These are phyloP conservation scores for Diplodia sapinea DNA, from an alignment of 2,329 filamentous ascomycete genomes.

Conservation along the genomic window DNA sequence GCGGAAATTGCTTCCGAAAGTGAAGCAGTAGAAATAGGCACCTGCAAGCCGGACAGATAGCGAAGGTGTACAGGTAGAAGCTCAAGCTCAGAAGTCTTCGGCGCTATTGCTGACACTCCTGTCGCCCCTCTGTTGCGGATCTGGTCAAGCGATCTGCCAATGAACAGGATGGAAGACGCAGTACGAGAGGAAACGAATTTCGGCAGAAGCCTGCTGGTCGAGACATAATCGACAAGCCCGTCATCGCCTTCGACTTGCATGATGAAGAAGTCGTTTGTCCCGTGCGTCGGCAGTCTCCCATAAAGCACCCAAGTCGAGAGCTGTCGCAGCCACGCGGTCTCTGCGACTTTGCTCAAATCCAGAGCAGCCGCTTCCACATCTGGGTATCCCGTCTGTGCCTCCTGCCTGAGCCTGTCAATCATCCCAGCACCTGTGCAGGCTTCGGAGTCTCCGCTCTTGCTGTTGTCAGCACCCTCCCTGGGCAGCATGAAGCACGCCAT, in stretches of 20 bases:
- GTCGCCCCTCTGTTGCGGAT: constrained; percentile 58
- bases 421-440: constrained; percentile 71
- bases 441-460: constrained; percentile 24
- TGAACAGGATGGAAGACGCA: constrained; percentile 84
- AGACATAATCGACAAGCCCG: constrained; percentile 54
- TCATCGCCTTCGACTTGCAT: constrained; percentile 44
- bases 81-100: constrained; percentile 56
- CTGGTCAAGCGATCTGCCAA: constrained; percentile 87
- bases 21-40: constrained; percentile 74
- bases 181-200: constrained; percentile 77
- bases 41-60: constrained; percentile 70
- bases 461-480: constrained; percentile 33
- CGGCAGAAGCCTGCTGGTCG: constrained; percentile 67
- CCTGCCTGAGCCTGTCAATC: constrained; percentile 76
- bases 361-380: constrained; percentile 81
- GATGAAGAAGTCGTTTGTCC: constrained; percentile 87
- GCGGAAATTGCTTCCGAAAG: constrained; percentile 75
- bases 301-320: constrained; percentile 90
- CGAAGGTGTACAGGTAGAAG: constrained; percentile 72
- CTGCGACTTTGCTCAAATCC: constrained; percentile 75
- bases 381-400: constrained; percentile 84
- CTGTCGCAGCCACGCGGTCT: constrained; percentile 90
- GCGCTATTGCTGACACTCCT: constrained; percentile 28
- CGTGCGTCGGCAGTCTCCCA: constrained; percentile 78
- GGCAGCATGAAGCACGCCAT: constrained; percentile 71